These are phyloP conservation scores for Clarireedia hainanense DNA, from an alignment of 2,329 filamentous ascomycete species.

Conservation along the genomic window DNA sequence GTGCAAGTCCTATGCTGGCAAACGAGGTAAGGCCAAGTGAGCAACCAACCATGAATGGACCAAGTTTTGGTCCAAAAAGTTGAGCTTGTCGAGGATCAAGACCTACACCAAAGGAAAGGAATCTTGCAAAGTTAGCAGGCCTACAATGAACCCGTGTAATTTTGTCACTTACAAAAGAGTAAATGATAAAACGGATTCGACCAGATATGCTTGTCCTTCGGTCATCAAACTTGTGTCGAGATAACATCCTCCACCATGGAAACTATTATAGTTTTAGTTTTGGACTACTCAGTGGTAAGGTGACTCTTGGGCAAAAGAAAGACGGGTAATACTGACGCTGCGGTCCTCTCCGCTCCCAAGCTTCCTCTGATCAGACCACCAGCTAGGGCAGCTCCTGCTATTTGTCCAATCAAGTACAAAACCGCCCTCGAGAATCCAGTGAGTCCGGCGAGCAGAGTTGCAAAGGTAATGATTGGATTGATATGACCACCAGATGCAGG, in stretches of 20 bases:
- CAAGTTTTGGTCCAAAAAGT: conserved; percentile 41
- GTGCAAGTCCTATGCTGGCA: conserved; percentile 30
- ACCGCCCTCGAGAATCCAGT: conserved; percentile 41
- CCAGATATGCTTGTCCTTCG: conserved; percentile 36
- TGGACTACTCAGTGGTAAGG: background rate
- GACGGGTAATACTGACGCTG: conserved; percentile 24
- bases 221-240: conserved; percentile 23
- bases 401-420: conserved; percentile 43
- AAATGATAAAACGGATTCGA: conserved; percentile 43
- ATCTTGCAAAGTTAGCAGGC: conserved; percentile 17
- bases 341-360: conserved; percentile 27
- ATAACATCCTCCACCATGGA: conserved; percentile 28
- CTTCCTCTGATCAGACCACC: conserved; percentile 34
- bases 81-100: conserved; percentile 43
- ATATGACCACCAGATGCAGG: conserved; percentile 45
- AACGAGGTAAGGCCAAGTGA: conserved; percentile 32
- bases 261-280: conserved; percentile 13
- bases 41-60: conserved; percentile 41
- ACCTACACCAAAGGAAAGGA: conserved; percentile 45
- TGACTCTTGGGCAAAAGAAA: conserved; percentile 2
- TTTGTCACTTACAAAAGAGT: conserved; percentile 31
- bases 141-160: background rate
- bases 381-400: conserved; percentile 35
- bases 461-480: conserved; percentile 46
- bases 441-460: conserved; percentile 43